A percentile compares a stretch with the other conserved stretches of the same genome.
These are phyloP conservation scores for Microcyclosporella mali DNA, from an alignment of 2,329 filamentous ascomycete species.

Conservation along the genomic window DNA sequence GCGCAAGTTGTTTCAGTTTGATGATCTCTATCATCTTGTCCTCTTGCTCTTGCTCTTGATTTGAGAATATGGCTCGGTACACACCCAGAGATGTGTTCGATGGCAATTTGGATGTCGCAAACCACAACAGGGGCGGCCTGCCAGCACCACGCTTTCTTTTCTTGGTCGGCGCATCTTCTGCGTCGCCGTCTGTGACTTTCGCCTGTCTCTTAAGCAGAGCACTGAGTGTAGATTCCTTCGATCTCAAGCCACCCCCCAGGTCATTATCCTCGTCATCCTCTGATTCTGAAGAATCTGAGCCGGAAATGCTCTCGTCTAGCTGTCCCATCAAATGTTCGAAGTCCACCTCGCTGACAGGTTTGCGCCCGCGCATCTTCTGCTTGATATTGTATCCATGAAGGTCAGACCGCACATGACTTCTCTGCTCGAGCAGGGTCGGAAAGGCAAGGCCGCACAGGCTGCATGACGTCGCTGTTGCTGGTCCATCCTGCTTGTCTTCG, in stretches of 20 bases:
- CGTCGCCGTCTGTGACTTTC: slow-evolving; percentile 56
- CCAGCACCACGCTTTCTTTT: slow-evolving; percentile 52
- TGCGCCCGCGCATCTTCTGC: slow-evolving; percentile 70
- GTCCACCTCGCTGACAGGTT: slow-evolving; percentile 68
- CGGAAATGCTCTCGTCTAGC: slow-evolving; percentile 86
- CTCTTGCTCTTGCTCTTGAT: slow-evolving; percentile 61
- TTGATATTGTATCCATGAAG: slow-evolving; percentile 93
- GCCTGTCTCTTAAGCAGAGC: slow-evolving; percentile 78
- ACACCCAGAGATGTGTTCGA: slow-evolving; percentile 75
- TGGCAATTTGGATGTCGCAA: slow-evolving; percentile 68
- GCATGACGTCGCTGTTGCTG: slow-evolving; percentile 64
- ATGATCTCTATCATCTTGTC: slow-evolving; percentile 60
- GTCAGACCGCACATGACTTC: slow-evolving; percentile 81
- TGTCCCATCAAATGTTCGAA: slow-evolving; percentile 83
- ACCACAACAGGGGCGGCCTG: slow-evolving; percentile 77
- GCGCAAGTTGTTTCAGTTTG: slow-evolving; percentile 68
- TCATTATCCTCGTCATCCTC: slow-evolving; percentile 66
- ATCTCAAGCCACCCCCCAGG: slow-evolving; percentile 35
- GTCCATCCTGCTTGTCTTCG: slow-evolving; percentile 38
- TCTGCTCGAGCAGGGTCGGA: slow-evolving; percentile 68
- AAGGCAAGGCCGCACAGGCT: slow-evolving; percentile 72
- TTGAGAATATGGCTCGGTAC: slow-evolving; percentile 74
- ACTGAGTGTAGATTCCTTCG: slow-evolving; percentile 66
- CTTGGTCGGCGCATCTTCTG: slow-evolving; percentile 42
- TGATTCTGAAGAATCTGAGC: slow-evolving; percentile 56